Evolutionary conservation across 257 asterid species (phyloP).

Genomic region (Scutellaria galericulata): DNA sequence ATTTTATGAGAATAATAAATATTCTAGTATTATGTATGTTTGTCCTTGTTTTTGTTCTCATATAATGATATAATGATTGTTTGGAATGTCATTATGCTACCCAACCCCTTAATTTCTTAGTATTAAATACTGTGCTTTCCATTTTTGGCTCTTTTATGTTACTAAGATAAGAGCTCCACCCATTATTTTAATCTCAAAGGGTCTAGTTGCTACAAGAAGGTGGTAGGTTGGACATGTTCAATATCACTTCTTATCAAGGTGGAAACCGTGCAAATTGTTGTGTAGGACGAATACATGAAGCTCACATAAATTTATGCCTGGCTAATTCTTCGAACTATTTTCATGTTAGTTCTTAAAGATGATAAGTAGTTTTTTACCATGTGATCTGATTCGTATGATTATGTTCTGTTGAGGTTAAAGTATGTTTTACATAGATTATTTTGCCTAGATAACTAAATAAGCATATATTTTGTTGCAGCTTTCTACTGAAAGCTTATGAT

Average conservation of each 20-base stretch:
- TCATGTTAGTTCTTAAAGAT: not conserved
- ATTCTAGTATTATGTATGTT: not conserved
- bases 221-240: not conserved
- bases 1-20: not conserved
- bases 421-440: not conserved
- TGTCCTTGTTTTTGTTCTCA: constrained; percentile 2
- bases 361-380: not conserved
- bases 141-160: too few species aligned
- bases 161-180: not conserved
- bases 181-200: not conserved
- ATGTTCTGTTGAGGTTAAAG: not conserved
- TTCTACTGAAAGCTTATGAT: not conserved
- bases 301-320: not conserved
- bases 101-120: not conserved
- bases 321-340: not conserved
- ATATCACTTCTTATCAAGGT: constrained; percentile 11
- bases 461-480: not conserved
- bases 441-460: not conserved
- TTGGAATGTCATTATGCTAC: not conserved
- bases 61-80: not conserved
- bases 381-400: not conserved
- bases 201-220: not conserved
- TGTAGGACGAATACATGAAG: not conserved
- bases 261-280: not conserved
- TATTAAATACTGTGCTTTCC: too few species aligned